Conservation (phyloP, 169 alveolate species). For the Theileria orientalis region DNA sequence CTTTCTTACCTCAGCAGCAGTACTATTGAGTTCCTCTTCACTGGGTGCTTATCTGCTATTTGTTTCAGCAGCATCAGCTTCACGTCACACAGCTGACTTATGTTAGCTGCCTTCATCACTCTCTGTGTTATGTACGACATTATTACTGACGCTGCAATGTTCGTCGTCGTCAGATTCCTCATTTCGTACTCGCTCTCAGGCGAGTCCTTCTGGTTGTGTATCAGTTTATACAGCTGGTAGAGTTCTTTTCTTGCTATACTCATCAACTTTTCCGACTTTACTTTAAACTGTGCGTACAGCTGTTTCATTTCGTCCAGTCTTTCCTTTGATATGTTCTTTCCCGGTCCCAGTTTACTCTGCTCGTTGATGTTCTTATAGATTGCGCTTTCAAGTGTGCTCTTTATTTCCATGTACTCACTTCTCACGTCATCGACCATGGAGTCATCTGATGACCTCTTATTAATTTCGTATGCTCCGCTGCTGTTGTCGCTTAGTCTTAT, state of each 20-base stretch:
- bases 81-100: conserved; percentile 27
- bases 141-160: conserved; percentile 57
- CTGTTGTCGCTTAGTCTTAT: too few relatives aligned
- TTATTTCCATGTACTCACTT: conserved; percentile 53
- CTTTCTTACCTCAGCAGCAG: conserved; percentile 19
- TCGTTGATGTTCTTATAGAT: conserved; percentile 61
- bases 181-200: conserved; percentile 46
- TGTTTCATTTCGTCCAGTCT: conserved; percentile 62
- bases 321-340: conserved; percentile 51
- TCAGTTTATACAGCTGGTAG: conserved; percentile 43
- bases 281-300: conserved; percentile 39
- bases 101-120: conserved; percentile 21
- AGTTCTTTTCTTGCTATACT: conserved; percentile 55
- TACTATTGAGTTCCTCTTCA: conserved; percentile 43
- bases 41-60: conserved; percentile 63
- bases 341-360: conserved; percentile 59
- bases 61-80: conserved; percentile 51
- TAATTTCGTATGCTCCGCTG: neutral
- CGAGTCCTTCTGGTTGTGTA: conserved; percentile 26
- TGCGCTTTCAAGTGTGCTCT: conserved; percentile 63
- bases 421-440: neutral
- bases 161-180: conserved; percentile 37
- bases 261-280: conserved; percentile 35
- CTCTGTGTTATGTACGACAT: conserved; percentile 51
- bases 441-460: neutral